Base-by-base conservation (phyloP, 2,329 filamentous ascomycete genomes). In the Fusarium proliferatum region DNA sequence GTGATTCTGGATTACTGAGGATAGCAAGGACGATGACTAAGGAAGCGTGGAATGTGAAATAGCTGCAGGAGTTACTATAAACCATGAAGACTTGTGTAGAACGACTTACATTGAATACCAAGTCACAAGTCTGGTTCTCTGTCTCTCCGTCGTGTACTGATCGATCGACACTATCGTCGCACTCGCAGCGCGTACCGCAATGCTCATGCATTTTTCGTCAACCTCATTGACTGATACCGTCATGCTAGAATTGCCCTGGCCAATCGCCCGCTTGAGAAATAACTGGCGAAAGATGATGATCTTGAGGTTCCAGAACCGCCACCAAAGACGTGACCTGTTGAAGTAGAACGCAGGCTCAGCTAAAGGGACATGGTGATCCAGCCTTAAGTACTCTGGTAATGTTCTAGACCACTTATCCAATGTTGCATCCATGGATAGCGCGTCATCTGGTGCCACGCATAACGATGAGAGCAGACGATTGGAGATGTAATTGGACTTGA, bases 1-100 rank as follows among this genome's bases (percentile, higher is more conserved):
- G 48, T 11, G 48, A 23, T 36, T 34, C 48, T 10, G 30, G 15
- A 12, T 36, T 19, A 3, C 48, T 52, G 6, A 52, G 48, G 9
- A 52, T 52, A 36, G 48, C 30, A 10, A 52, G 48, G 30, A 34
- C 13, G 11, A 52, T 52, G 30, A 52, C 48, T 12, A 52, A 34
- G 9, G 48, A 52, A 52, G 48, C 48, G 48, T 52, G 48, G n/a
- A 52, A 52, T 19, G 48, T 52, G 16, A 52, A 52, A 26, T 52
- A 52, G 30, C 23, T 23, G 23, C 23, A 23, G 23, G 23, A 23
- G 23, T 23, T 23, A 23, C 3, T 23, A 23, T 23, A 23, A 23
- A 23, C 23, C 23, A 3, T 23, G 23, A 23, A 23, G 23, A 23
- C 19, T 12, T n/a, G 21, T 51, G 16, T 0, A 5, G n/a, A 3